Percentiles rank a stretch among this genome's conserved stretches.
Conservation (phyloP, 1,139 yeast genomes). For the Magnusiomyces suaveolens region DNA sequence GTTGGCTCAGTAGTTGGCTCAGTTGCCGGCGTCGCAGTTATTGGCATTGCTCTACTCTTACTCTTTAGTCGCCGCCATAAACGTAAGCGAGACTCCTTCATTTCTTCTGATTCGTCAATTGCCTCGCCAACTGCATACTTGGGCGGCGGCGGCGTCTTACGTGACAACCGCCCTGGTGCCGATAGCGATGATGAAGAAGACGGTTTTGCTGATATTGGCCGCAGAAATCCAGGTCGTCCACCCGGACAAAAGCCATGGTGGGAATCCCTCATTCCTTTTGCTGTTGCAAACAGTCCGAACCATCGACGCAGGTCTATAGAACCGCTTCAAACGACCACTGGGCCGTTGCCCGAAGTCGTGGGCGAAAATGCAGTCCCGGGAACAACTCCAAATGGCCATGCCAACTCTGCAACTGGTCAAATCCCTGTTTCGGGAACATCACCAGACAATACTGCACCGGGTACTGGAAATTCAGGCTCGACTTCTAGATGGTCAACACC, state of each 20-base stretch:
- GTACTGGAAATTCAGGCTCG: background rate
- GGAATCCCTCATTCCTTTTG: conserved; percentile 4
- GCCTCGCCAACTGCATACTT: background rate
- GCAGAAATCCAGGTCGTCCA: background rate
- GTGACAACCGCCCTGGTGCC: conserved; percentile 8
- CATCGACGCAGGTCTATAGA: background rate
- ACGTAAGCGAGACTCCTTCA: conserved; percentile 5
- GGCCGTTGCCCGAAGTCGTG: background rate
- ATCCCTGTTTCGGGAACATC: background rate
- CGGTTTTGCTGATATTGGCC: background rate
- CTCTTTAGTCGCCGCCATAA: conserved; percentile 15
- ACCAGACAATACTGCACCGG: background rate
- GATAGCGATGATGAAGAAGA: conserved; percentile 9
- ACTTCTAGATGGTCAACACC: background rate
- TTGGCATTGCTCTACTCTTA: conserved; percentile 20
- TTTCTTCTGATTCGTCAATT: background rate
- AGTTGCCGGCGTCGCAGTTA: conserved; percentile 32
- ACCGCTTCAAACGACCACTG: background rate
- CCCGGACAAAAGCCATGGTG: conserved; percentile 8
- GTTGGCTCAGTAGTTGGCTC: conserved; percentile 42
- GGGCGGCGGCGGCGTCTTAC: conserved; percentile 3
- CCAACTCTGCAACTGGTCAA: background rate
- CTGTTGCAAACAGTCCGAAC: background rate
- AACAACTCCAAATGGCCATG: too few relatives aligned
- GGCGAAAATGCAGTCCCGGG: background rate